Percentiles rank a stretch among this genome's conserved stretches.
phyloP scores from a whole-genome alignment of 2,329 filamentous ascomycete genomes.

The Diaporthe ilicicola region DNA sequence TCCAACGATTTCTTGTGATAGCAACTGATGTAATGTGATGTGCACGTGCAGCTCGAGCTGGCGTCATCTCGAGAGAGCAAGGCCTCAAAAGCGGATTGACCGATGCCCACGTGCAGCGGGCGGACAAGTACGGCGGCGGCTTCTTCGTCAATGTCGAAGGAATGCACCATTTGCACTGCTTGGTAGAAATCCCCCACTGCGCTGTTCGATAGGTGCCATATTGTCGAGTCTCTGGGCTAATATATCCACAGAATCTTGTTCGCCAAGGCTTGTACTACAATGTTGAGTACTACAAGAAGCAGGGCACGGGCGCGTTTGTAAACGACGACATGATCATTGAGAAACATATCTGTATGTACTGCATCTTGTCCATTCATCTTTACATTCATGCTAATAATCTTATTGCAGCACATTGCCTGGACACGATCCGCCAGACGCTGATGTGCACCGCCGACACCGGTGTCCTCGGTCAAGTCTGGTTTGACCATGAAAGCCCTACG shows the following conservation, averaged over 20 bases:
- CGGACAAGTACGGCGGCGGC: conserved; percentile 63
- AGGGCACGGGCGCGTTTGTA: conserved; percentile 60
- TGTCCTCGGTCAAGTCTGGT: conserved; percentile 70
- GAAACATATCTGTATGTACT: conserved; percentile 62
- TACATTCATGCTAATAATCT: neutral
- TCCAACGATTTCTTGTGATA: neutral
- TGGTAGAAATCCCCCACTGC: conserved; percentile 48
- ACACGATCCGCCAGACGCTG: conserved; percentile 68
- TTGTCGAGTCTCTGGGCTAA: neutral
- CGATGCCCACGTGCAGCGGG: conserved; percentile 62
- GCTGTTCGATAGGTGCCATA: neutral
- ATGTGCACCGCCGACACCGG: conserved; percentile 70
- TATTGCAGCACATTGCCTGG: conserved; percentile 64
- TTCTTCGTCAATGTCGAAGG: conserved; percentile 67
- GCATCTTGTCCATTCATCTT: rapidly evolving
- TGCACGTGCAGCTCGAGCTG: conserved; percentile 52
- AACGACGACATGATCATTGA: conserved; percentile 64
- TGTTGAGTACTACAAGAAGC: conserved; percentile 62
- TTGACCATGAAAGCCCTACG: conserved; percentile 51
- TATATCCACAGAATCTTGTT: conserved; percentile 58
- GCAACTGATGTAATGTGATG: conserved; percentile 41
- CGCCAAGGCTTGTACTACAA: conserved; percentile 68
- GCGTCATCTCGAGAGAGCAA: conserved; percentile 58
- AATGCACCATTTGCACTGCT: conserved; percentile 65
- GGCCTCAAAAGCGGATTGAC: conserved; percentile 60